Evolutionary conservation across 768 basidiomycete species (phyloP).

Genomic region (Termitomyces heimii): DNA sequence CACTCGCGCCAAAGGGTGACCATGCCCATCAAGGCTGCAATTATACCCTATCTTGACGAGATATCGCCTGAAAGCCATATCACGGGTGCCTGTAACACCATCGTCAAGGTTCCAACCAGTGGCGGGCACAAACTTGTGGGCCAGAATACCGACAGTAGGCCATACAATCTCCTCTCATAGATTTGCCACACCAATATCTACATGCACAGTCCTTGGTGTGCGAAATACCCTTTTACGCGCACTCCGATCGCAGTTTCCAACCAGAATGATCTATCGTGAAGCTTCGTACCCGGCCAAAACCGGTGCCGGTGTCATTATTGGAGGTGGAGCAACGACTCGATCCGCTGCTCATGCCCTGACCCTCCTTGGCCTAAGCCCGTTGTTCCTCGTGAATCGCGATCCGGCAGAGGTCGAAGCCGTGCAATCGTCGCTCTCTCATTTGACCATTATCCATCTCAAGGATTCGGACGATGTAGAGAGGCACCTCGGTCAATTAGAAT

Average conservation of each 20-base stretch:
- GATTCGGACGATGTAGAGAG: conserved; percentile 23
- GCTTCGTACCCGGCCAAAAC: conserved; percentile 14
- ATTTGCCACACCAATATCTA: neutral
- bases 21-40: conserved; percentile 29
- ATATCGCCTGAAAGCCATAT: conserved; percentile 23
- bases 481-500: conserved; percentile 18
- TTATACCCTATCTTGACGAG: conserved; percentile 26
- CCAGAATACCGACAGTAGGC: conserved; percentile 29
- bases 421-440: conserved; percentile 18
- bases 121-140: conserved; percentile 24
- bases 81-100: conserved; percentile 29
- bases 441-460: conserved; percentile 25
- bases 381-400: conserved; percentile 26
- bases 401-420: conserved; percentile 23
- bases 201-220: conserved; percentile 23
- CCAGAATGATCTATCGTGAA: conserved; percentile 12
- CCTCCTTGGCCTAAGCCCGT: conserved; percentile 55
- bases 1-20: conserved; percentile 20
- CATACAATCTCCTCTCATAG: neutral
- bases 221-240: conserved; percentile 25
- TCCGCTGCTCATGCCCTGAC: conserved; percentile 32
- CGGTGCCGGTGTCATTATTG: conserved; percentile 27
- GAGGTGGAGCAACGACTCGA: conserved; percentile 32
- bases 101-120: conserved; percentile 25
- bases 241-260: conserved; percentile 19